Evolutionary conservation across 306 rosid genomes (phyloP).

Genomic region (Lathyrus sativus): DNA sequence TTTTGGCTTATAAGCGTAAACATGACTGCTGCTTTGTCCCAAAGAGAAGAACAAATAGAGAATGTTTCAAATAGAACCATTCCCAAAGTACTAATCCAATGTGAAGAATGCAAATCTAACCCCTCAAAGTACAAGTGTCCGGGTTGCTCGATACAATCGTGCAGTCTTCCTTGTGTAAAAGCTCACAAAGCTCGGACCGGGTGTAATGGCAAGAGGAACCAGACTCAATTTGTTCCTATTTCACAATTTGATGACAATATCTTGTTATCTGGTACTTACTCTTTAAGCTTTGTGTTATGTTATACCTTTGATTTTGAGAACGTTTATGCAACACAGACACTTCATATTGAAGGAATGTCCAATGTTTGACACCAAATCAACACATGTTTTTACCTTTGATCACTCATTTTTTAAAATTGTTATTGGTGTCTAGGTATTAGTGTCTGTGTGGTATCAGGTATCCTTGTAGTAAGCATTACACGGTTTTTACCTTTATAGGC

Average conservation of each 20-base stretch:
- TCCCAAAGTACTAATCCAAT: slow-evolving; percentile 28
- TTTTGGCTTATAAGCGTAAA: slow-evolving; percentile 11
- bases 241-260: slow-evolving; percentile 68
- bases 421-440: background rate
- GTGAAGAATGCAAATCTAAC: slow-evolving; percentile 75
- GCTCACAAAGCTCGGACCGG: slow-evolving; percentile 73
- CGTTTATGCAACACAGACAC: background rate
- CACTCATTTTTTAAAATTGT: background rate
- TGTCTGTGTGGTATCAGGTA: background rate
- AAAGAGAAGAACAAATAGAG: slow-evolving; percentile 42
- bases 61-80: slow-evolving; percentile 29
- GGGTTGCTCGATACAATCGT: slow-evolving; percentile 75
- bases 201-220: slow-evolving; percentile 77
- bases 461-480: too few species aligned
- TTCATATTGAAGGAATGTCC: background rate
- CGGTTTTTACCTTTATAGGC: too few species aligned
- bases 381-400: background rate
- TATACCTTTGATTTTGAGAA: slow-evolving; percentile 14
- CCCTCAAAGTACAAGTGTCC: slow-evolving; percentile 85
- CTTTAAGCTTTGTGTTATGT: background rate
- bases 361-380: background rate
- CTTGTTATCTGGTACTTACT: slow-evolving; percentile 69
- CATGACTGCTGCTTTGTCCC: slow-evolving; percentile 6
- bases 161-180: slow-evolving; percentile 81
- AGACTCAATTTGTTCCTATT: slow-evolving; percentile 67